A percentile compares a stretch with the other conserved stretches of the same genome.
Conservation (phyloP, 441 rosid species). For the Pelargonium myrrhifolium region DNA sequence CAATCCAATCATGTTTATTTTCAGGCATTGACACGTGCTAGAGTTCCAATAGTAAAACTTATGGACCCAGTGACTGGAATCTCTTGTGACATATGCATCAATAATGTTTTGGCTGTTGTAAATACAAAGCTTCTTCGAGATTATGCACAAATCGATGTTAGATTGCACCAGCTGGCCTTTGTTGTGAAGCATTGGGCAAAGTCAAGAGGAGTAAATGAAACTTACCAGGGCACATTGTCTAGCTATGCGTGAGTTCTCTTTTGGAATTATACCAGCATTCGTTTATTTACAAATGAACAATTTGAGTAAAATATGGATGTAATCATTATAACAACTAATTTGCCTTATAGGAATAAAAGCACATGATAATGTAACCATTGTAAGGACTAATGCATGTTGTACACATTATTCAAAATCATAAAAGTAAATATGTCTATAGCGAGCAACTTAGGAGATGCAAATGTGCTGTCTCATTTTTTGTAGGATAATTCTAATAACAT, state of each 20-base stretch:
- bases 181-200: conserved; percentile 96
- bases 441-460: not conserved
- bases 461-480: not conserved
- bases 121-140: conserved; percentile 89
- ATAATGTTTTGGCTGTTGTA: conserved; percentile 85
- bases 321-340: not conserved
- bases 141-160: conserved; percentile 69
- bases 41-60: conserved; percentile 93
- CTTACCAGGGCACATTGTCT: conserved; percentile 91
- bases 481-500: conserved; percentile 3
- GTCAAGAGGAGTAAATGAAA: conserved; percentile 83
- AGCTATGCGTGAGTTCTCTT: conserved; percentile 87
- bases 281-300: conserved; percentile 12
- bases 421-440: not conserved
- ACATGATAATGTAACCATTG: not conserved
- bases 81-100: conserved; percentile 91
- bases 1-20: conserved; percentile 12
- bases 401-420: not conserved
- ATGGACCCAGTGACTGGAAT: conserved; percentile 89
- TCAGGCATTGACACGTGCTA: conserved; percentile 85
- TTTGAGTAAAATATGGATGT: conserved; percentile 15
- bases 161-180: conserved; percentile 75
- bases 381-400: not conserved
- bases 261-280: conserved; percentile 3
- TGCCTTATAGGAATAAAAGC: not conserved